These are phyloP conservation scores for Fusarium beomiforme DNA, from an alignment of 2,329 filamentous ascomycete species.

Conservation along the genomic window DNA sequence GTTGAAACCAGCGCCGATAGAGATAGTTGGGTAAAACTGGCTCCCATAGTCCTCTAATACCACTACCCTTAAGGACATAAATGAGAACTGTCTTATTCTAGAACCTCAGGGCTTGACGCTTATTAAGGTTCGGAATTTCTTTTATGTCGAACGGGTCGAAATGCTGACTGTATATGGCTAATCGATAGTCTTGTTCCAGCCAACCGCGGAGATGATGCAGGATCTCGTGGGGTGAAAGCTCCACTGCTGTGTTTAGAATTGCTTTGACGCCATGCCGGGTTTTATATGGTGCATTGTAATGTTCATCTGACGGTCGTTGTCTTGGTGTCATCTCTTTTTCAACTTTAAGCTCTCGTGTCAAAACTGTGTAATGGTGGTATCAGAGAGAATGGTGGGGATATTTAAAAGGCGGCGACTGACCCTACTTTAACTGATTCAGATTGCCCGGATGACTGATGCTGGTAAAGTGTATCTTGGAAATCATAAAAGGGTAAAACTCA, in stretches of 20 bases:
- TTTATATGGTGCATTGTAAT: not conserved
- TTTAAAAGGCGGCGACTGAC: not conserved
- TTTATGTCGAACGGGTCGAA: not conserved
- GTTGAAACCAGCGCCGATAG: constrained; percentile 5
- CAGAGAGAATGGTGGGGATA: not conserved
- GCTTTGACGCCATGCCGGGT: not conserved
- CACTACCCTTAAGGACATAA: not conserved
- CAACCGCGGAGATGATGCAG: not conserved
- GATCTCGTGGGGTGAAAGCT: not conserved
- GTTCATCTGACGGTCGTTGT: not conserved
- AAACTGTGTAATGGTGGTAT: too few species aligned
- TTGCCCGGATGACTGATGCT: not conserved
- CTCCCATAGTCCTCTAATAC: not conserved
- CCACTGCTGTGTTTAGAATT: not conserved
- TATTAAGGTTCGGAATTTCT: not conserved
- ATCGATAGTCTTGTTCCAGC: not conserved
- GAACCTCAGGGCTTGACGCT: not conserved
- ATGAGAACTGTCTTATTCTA: not conserved
- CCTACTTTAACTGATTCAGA: not conserved
- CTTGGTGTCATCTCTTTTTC: not conserved
- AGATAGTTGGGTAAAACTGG: not conserved
- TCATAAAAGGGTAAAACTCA: too few species aligned
- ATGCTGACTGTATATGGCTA: not conserved
- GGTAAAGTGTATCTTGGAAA: not conserved
- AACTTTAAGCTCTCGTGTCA: too few species aligned